phyloP scores from a whole-genome alignment of 2,329 filamentous ascomycete species.

The Trichoderma hamatum region DNA sequence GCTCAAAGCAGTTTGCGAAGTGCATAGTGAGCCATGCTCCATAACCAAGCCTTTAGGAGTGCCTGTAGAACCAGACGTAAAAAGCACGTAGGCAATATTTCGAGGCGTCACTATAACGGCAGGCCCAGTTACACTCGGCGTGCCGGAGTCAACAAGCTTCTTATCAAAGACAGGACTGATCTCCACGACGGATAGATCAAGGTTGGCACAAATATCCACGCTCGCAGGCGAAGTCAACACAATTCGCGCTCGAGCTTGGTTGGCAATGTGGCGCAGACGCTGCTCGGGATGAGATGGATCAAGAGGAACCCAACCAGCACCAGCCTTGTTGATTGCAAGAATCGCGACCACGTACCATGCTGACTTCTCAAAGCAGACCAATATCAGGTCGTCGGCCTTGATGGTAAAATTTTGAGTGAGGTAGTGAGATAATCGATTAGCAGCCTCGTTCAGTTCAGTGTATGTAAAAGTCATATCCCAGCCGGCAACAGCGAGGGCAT shows the following conservation, averaged over 20 bases:
- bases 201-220: conserved; percentile 30
- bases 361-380: conserved; percentile 38
- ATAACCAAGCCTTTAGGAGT: conserved; percentile 19
- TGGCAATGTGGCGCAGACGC: conserved; percentile 23
- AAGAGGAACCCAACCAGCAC: conserved; percentile 30
- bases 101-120: neutral
- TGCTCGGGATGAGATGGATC: conserved; percentile 28
- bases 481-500: conserved; percentile 18
- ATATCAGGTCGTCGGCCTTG: conserved; percentile 27
- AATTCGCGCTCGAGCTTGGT: conserved; percentile 21
- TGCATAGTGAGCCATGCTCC: conserved; percentile 16
- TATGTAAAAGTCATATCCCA: conserved; percentile 28
- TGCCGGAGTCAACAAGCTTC: neutral
- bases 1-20: neutral
- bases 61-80: conserved; percentile 22
- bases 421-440: conserved; percentile 9
- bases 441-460: conserved; percentile 2
- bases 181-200: conserved; percentile 25
- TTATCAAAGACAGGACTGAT: neutral
- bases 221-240: conserved; percentile 25
- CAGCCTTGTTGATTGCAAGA: conserved; percentile 30
- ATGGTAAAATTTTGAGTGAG: neutral
- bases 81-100: conserved; percentile 20
- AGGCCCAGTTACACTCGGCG: neutral
- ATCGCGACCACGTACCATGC: conserved; percentile 30